Conservation (phyloP, 2,329 filamentous ascomycete genomes). For the Pseudovirgaria hyperparasitica region DNA sequence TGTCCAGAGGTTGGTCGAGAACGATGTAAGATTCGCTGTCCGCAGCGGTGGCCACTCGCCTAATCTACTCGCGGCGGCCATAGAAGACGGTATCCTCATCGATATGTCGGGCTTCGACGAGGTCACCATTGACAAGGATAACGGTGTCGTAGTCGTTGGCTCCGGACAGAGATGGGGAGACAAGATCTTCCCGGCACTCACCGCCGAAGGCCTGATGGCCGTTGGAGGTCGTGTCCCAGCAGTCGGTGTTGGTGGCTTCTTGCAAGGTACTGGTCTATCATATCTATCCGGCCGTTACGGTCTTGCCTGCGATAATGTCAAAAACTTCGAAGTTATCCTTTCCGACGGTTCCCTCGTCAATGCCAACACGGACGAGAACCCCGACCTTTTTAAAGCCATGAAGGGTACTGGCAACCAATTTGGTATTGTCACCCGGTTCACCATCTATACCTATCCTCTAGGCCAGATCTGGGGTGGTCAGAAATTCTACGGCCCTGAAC, state of each 20-base stretch:
- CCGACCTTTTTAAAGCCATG: conserved; percentile 21
- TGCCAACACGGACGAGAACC: conserved; percentile 13
- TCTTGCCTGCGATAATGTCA: conserved; percentile 4
- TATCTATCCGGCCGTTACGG: conserved; percentile 5
- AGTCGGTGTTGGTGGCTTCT: conserved; percentile 5
- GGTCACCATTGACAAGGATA: conserved; percentile 1
- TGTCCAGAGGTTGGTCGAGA: background rate
- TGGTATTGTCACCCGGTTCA: conserved; percentile 23
- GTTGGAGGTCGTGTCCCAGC: conserved; percentile 3
- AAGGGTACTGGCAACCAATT: conserved; percentile 26
- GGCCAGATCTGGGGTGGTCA: conserved; percentile 1
- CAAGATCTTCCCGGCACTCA: conserved; percentile 1
- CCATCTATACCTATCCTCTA: conserved; percentile 16
- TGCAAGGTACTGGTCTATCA: conserved; percentile 4
- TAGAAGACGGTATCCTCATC: conserved; percentile 4
- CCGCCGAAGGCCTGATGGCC: background rate
- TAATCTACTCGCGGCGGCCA: conserved; percentile 1
- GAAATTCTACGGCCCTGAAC: background rate
- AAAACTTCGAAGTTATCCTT: conserved; percentile 16
- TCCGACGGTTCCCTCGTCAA: conserved; percentile 19
- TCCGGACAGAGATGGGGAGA: conserved; percentile 1
- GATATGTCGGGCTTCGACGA: conserved; percentile 5
- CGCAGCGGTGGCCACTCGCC: conserved; percentile 4
- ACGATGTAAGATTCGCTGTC: conserved; percentile 1
- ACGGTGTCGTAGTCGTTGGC: conserved; percentile 4